Base-by-base conservation (phyloP, 495 filamentous ascomycete species). In the Neurospora sp. region DNA sequence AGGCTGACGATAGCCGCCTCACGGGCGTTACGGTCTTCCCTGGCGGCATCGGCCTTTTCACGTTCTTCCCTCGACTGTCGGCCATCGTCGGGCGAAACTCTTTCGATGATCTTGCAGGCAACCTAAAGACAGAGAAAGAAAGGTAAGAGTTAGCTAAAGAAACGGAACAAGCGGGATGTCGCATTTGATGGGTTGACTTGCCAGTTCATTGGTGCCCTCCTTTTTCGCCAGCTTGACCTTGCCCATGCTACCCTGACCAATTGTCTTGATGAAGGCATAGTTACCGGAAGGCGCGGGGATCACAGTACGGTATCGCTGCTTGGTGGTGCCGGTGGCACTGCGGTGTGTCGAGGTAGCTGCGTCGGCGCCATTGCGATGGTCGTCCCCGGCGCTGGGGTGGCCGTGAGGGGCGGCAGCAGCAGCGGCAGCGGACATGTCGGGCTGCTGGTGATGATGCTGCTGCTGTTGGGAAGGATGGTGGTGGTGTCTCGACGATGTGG, bases 1-100 rank as follows among this genome's bases (percentile, higher is more conserved):
- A 99, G 90, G 37, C 93, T 97, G 73, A 98, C 96, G 76, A 99
- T 98, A 74, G 96, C 96, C 14, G 96, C 96, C 80, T 99, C 96
- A 74, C 96, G 90, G 69, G 95, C 94, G 16, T 96, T 99, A 70
- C 96, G 89, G 76, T 98, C 91, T 81, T 99, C 96, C 81, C 98
- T 97, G n/a, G 94, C 96, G 71, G 92, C 93, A 74, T 98, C 94
- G 53, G 94, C 93, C 74, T 93, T 86, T 79, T 97, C 93, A 65
- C 93, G 88, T 71, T 97, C 94, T 69, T 91, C 90, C 74, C 86
- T 86, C 78, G 83, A 94, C 79, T 92, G 92, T 70, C 85, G 85
- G 27, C 82, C 82, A 71, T 98, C 93, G 79, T 97, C 94, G 42
- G 89, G 91, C 71, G 93, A 94, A 10, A 87, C 86, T 72, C 96